Percentiles rank a stretch among this genome's conserved stretches.
These are phyloP conservation scores for Penicillium paneum DNA, from an alignment of 2,329 filamentous ascomycete species.

Conservation along the genomic window DNA sequence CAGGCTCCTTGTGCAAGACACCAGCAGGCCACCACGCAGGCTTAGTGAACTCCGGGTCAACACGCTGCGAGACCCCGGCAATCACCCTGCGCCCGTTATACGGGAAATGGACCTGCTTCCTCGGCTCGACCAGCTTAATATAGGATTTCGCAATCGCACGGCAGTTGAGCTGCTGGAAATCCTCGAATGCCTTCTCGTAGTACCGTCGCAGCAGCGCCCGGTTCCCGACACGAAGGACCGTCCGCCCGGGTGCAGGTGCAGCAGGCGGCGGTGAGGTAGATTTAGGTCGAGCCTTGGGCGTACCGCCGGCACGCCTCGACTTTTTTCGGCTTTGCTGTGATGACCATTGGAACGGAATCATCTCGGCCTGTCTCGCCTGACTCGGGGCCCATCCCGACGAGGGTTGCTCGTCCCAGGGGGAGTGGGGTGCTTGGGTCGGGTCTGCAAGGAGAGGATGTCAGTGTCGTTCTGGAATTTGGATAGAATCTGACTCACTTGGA, in stretches of 20 bases:
- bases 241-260: slow-evolving; percentile 19
- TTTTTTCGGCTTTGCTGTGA: slow-evolving; percentile 28
- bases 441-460: slow-evolving; percentile 3
- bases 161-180: slow-evolving; percentile 47
- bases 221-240: slow-evolving; percentile 30
- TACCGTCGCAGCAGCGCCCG: slow-evolving; percentile 31
- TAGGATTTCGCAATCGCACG: slow-evolving; percentile 46
- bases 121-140: slow-evolving; percentile 48
- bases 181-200: slow-evolving; percentile 42
- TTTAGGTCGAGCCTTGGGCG: slow-evolving; percentile 16
- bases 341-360: slow-evolving; percentile 36
- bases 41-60: slow-evolving; percentile 35
- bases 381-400: slow-evolving; percentile 24
- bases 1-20: slow-evolving; percentile 34
- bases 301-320: slow-evolving; percentile 20
- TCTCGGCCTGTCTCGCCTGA: slow-evolving; percentile 18
- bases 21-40: slow-evolving; percentile 36
- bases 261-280: slow-evolving; percentile 19
- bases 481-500: slow-evolving; percentile 22
- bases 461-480: neutral
- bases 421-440: slow-evolving; percentile 4
- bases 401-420: slow-evolving; percentile 15
- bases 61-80: slow-evolving; percentile 29
- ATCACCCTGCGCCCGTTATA: slow-evolving; percentile 44
- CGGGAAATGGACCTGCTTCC: slow-evolving; percentile 48